Conservation (phyloP, 441 rosid species). For the Adansonia gregorii region DNA sequence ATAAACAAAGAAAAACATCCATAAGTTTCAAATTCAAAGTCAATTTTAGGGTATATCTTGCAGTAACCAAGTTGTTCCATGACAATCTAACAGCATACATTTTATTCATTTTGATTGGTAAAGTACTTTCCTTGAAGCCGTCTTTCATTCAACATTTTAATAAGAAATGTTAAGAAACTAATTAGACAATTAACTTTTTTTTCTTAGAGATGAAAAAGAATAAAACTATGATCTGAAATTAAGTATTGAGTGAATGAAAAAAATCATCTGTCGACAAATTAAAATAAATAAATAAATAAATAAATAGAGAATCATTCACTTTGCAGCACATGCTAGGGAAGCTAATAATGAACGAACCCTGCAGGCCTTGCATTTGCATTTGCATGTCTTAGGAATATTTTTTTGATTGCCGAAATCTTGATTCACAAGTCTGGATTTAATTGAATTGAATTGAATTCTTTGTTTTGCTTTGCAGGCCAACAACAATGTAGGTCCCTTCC, state of each 20-base stretch:
- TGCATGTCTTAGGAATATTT: slow-evolving; percentile 13
- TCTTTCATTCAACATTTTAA: background rate
- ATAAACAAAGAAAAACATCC: background rate
- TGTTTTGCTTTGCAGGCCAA: background rate
- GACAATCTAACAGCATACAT: background rate
- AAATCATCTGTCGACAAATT: background rate
- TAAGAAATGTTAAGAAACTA: background rate
- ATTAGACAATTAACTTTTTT: background rate
- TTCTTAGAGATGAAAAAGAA: background rate
- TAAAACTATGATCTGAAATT: background rate
- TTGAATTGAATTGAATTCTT: background rate
- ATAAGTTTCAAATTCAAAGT: background rate
- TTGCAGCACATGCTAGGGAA: slow-evolving; percentile 11
- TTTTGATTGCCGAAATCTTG: slow-evolving; percentile 11
- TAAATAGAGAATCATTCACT: background rate
- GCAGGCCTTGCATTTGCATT: background rate
- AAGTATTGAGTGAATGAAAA: background rate
- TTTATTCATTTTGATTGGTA: background rate
- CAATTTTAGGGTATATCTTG: background rate
- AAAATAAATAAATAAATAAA: too few species aligned
- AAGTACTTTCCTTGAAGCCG: background rate
- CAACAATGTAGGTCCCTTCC: slow-evolving; percentile 16
- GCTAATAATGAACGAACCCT: slow-evolving; percentile 11
- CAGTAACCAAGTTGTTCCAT: background rate
- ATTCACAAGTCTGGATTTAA: slow-evolving; percentile 15